Evolutionary conservation across 2,329 filamentous ascomycete species (phyloP), one percentile per base, ranked within the genome.

Genomic region (Ceratocystis harringtonii): DNA sequence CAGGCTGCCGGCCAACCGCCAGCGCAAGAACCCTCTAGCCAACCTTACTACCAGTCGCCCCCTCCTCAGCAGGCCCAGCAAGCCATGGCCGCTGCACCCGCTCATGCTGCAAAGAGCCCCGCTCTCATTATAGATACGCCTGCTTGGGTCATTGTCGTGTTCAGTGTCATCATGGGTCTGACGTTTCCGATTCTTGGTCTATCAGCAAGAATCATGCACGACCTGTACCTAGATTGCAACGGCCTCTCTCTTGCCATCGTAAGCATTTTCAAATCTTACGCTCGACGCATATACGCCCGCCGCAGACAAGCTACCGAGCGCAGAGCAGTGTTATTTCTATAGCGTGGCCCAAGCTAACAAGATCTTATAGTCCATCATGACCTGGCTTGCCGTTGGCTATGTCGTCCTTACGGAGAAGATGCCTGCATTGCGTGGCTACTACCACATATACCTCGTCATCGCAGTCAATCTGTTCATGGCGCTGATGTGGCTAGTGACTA

Each of bases 401-500:
- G 69, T 71, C 22, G 62, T 80, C 68, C 68, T 77, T 2, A 72
- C 77, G 22, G 78, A 79, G 66, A 78, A 75, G 65, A 67, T 77
- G 17, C 8, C 71, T 5, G 67, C 70, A 3, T 72, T 76, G 48
- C 75, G 71, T 22, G 28, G 64, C 1, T 69, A 71, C 19, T 80
- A 81, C 69, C 76, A 80, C 68, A 73, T 79, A 66, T 73, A 76
- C 68, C 78, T 78, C 50, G 72, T 79, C 8, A 70, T 80, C 6
- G 71, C 71, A 15, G 72, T 80, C 25, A 78, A 80, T 58, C 73
- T 70, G 3, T 71, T 79, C 55, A 72, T 80, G 71, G 69, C 77
- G 60, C 69, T 81, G 65, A 73, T 81, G 64, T 81, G 79, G 79
- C 75, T 81, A 19, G 74, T 77, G 0, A 74, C 75, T n/a, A 71